Evolutionary conservation across 805 yeast species (phyloP).

Genomic region (Hanseniaspora taiwanica): DNA sequence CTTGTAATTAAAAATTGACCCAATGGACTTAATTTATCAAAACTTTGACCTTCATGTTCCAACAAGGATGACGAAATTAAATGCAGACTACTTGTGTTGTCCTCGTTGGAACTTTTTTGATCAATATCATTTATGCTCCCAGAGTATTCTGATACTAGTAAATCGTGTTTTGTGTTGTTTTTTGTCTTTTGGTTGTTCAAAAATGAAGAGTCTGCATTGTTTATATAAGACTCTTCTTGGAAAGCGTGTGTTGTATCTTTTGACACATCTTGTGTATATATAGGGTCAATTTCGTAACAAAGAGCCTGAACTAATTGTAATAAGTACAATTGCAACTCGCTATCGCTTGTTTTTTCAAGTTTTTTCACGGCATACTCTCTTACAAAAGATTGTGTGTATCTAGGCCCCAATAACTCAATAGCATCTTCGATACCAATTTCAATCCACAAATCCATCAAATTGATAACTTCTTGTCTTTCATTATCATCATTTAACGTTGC

Average conservation of each 20-base stretch:
- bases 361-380: slow-evolving; percentile 83
- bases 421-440: slow-evolving; percentile 77
- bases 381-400: slow-evolving; percentile 58
- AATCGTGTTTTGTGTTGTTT: not conserved
- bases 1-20: slow-evolving; percentile 66
- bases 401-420: slow-evolving; percentile 70
- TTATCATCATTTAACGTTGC: slow-evolving; percentile 78
- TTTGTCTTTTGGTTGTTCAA: not conserved
- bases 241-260: slow-evolving; percentile 5
- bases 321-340: slow-evolving; percentile 67
- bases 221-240: not conserved
- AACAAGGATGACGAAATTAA: not conserved
- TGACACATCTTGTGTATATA: too few species aligned
- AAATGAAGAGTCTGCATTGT: not conserved
- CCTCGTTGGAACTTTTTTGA: not conserved
- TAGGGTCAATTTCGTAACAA: slow-evolving; percentile 72
- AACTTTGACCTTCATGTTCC: not conserved
- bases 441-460: slow-evolving; percentile 54
- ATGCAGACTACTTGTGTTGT: not conserved
- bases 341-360: slow-evolving; percentile 61
- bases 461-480: slow-evolving; percentile 70
- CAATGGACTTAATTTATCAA: slow-evolving; percentile 31
- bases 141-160: not conserved
- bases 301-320: slow-evolving; percentile 87
- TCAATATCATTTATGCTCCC: not conserved